Evolutionary conservation across 2,329 filamentous ascomycete species (phyloP).

Genomic region (Knoxdaviesia capensis): DNA sequence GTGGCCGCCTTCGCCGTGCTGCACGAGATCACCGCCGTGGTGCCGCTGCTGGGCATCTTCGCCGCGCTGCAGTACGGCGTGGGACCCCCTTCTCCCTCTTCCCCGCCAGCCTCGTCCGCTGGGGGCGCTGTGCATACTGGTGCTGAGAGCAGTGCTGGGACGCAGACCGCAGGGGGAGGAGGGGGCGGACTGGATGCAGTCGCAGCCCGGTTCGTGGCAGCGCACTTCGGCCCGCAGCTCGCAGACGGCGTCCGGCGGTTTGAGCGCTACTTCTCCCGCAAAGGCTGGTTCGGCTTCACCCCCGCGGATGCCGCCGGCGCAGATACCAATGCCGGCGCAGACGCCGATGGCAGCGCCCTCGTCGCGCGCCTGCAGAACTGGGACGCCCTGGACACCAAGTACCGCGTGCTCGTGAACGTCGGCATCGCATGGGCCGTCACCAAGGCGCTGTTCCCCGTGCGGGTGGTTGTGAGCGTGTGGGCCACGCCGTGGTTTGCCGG

Average conservation of each 20-base stretch:
- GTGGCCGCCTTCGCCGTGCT: slow-evolving; percentile 71
- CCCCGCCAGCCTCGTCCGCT: too few species aligned
- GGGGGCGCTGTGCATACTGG: too few species aligned
- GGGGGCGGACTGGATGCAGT: too few species aligned
- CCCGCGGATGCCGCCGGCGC: slow-evolving; percentile 12
- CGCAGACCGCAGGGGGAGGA: too few species aligned
- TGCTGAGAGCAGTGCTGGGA: too few species aligned
- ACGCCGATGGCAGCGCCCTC: slow-evolving; percentile 9
- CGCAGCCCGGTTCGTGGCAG: slow-evolving; percentile 13
- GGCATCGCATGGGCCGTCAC: slow-evolving; percentile 83
- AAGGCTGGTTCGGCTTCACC: slow-evolving; percentile 57
- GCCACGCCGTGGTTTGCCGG: slow-evolving; percentile 83
- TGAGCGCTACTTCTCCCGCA: slow-evolving; percentile 55
- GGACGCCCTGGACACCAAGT: slow-evolving; percentile 16
- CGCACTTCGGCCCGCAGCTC: slow-evolving; percentile 28
- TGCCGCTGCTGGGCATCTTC: slow-evolving; percentile 58
- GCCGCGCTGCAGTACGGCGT: slow-evolving; percentile 52
- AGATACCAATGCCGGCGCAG: not conserved
- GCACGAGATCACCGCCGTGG: slow-evolving; percentile 76
- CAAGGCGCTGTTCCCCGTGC: slow-evolving; percentile 61
- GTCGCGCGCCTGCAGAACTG: slow-evolving; percentile 10
- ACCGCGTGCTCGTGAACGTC: slow-evolving; percentile 44
- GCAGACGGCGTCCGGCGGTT: slow-evolving; percentile 51
- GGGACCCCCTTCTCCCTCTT: too few species aligned
- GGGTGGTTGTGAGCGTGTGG: slow-evolving; percentile 66